Conservation (phyloP, 345 rosid genomes). For the Eutrema heterophyllum region DNA sequence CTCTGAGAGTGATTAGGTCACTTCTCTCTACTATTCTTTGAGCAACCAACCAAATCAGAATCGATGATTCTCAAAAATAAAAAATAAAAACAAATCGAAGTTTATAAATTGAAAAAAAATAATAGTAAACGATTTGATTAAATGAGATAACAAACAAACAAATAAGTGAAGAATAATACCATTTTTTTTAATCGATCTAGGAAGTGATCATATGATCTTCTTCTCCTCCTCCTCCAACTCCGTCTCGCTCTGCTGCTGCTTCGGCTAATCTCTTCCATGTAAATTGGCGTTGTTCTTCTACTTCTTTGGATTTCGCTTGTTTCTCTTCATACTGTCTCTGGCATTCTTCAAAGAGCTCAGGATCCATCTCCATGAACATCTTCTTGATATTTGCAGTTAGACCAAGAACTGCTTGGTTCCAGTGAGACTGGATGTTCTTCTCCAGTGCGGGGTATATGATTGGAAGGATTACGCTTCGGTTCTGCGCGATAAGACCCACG, state of each 20-base stretch:
- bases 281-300: conserved; percentile 47
- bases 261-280: conserved; percentile 74
- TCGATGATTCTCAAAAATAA: background rate
- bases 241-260: conserved; percentile 41
- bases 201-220: conserved; percentile 31
- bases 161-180: conserved; percentile 23
- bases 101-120: background rate
- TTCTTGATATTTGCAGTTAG: conserved; percentile 70
- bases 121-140: conserved; percentile 9
- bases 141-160: background rate
- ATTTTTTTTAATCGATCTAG: background rate
- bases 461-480: conserved; percentile 66
- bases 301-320: conserved; percentile 37
- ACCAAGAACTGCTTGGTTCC: conserved; percentile 85
- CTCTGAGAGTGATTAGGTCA: conserved; percentile 9
- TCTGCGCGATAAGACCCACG: conserved; percentile 70
- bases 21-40: conserved; percentile 21
- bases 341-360: conserved; percentile 71
- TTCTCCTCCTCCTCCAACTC: background rate
- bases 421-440: conserved; percentile 63
- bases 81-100: background rate
- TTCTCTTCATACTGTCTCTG: conserved; percentile 57
- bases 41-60: conserved; percentile 24
- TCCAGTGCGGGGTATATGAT: conserved; percentile 72
- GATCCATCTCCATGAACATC: conserved; percentile 68